phyloP scores from a whole-genome alignment of 768 basidiomycete species.

The Leucocoprinus sp. region DNA sequence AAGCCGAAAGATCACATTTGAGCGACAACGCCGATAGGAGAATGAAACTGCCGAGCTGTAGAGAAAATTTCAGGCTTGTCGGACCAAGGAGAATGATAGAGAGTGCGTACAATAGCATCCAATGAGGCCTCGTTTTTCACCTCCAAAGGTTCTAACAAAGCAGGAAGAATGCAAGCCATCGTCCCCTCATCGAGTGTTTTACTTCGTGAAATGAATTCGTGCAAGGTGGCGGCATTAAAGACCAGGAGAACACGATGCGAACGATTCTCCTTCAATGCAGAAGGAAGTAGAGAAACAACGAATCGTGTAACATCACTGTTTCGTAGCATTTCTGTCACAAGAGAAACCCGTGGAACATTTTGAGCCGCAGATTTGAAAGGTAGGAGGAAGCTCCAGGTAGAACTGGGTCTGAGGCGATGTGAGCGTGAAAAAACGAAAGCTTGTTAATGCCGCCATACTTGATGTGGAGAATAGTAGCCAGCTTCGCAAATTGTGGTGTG shows the following conservation, averaged over 20 bases:
- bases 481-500: conserved; percentile 88
- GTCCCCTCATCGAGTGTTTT: conserved; percentile 57
- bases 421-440: background rate
- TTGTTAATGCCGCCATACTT: conserved; percentile 32
- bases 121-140: conserved; percentile 27
- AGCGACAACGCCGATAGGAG: conserved; percentile 64
- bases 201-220: conserved; percentile 66
- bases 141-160: conserved; percentile 51
- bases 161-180: conserved; percentile 56
- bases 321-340: conserved; percentile 72
- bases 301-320: conserved; percentile 69
- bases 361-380: conserved; percentile 74
- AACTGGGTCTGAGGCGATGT: conserved; percentile 38
- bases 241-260: conserved; percentile 68
- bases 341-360: conserved; percentile 58
- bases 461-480: conserved; percentile 79
- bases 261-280: conserved; percentile 39
- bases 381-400: conserved; percentile 60
- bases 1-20: conserved; percentile 47
- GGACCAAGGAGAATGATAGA: background rate
- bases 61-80: background rate
- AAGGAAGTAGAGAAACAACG: conserved; percentile 55
- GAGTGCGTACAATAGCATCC: conserved; percentile 46
- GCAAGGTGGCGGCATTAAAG: conserved; percentile 73
- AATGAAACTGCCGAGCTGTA: conserved; percentile 65